Conservation (phyloP, 352 stramenopile species). For the Pythium diclinum region DNA sequence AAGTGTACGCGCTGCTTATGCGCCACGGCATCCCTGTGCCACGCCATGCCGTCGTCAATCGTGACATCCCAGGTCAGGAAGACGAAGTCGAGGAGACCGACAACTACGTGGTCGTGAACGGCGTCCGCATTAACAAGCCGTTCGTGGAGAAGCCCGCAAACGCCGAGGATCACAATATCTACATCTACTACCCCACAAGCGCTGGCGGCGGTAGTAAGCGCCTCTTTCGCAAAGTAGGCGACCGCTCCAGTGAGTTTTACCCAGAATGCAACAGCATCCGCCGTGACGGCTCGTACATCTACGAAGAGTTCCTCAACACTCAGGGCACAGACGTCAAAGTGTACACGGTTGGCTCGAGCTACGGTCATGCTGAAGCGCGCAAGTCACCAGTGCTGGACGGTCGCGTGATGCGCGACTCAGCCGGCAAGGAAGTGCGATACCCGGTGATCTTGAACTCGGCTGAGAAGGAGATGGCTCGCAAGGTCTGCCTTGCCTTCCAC, state of each 20-base stretch:
- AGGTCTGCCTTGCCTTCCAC: slow-evolving; percentile 93
- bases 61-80: slow-evolving; percentile 82
- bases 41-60: slow-evolving; percentile 93
- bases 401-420: slow-evolving; percentile 88
- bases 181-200: slow-evolving; percentile 99
- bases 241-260: slow-evolving; percentile 95
- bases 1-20: slow-evolving; percentile 96
- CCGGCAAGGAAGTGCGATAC: slow-evolving; percentile 98
- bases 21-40: slow-evolving; percentile 95
- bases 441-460: slow-evolving; percentile 97
- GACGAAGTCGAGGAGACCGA: slow-evolving; percentile 75
- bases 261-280: slow-evolving; percentile 96
- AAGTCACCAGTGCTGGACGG: slow-evolving; percentile 99
- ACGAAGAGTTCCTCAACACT: slow-evolving; percentile 99
- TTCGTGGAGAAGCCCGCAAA: slow-evolving; percentile 99
- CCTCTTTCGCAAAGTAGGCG: slow-evolving; percentile 97
- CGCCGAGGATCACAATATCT: slow-evolving; percentile 99
- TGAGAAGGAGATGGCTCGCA: slow-evolving; percentile 98
- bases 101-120: slow-evolving; percentile 91
- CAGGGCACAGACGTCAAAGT: slow-evolving; percentile 99
- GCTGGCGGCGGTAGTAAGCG: slow-evolving; percentile 98
- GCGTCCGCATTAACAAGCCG: slow-evolving; percentile 97
- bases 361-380: slow-evolving; percentile 98
- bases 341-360: slow-evolving; percentile 98
- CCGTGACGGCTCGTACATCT: slow-evolving; percentile 94